Evolutionary conservation across 805 yeast genomes (phyloP), one percentile per base, ranked within the genome.

Genomic region (Tetrapisispora arboricola): DNA sequence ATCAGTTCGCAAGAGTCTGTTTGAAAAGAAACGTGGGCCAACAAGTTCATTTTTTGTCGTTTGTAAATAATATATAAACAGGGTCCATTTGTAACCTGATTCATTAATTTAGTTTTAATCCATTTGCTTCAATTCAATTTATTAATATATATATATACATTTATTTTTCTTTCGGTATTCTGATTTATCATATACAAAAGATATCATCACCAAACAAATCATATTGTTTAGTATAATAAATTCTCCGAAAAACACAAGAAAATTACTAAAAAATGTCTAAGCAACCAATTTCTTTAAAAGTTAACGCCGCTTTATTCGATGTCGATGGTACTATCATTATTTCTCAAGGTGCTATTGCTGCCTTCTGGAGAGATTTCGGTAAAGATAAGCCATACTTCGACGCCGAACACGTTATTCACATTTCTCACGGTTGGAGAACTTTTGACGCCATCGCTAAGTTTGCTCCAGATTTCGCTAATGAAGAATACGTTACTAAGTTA

Each of bases 261-360:
- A 31, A 16, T 18, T n/a, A n/a, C n/a, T 25, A n/a, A 17, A 38
- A 11, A 20, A 53, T 51, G 55, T 48, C 54, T 40, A 38, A 49
- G 36, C 51, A 58, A 51, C 62, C 65, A 28, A 43, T 61, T 34
- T 51, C 62, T 42, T 50, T 66, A 25, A 58, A 56, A 39, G 64
- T 70, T 36, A 60, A 69, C 50, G 75, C 75, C 31, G 66, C 73
- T 47, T 72, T 83, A 45, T 84, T 85, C 61, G 95, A 85, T 64
- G 77, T 87, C 38, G 95, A 85, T 58, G 95, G 95, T 38, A 85
- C 95, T 19, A 68, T 85, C 53, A 85, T 85, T 56, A 77, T 81
- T 60, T 82, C 94, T 28, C 84, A 90, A 44, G 78, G 76, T 38
- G 85, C 92, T 44, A 82, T 85, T 48, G 86, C 83, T 54, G 82